Base-by-base conservation (phyloP, 2,329 filamentous ascomycete genomes). In the Neofusicoccum parvum region DNA sequence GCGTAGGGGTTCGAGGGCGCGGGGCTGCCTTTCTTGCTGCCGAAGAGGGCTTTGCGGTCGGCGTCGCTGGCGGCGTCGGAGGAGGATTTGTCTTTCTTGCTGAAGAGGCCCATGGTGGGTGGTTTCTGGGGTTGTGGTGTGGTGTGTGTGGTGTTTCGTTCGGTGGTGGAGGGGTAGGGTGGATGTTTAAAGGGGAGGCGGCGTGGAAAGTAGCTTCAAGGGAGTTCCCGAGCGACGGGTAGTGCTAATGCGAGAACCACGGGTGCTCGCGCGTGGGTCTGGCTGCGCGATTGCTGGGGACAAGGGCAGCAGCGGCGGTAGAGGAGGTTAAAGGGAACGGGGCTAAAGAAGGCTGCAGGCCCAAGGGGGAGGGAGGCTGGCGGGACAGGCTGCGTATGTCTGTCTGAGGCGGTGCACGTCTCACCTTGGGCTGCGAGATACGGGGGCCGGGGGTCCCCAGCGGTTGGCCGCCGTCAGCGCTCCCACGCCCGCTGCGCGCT, bases 21-120 rank as follows among this genome's bases (percentile, higher is more conserved):
- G 34, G 81, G 79, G 80, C 82, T 74, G 86, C 69, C 69, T 23
- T 80, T 81, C 74, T 86, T 87, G 68, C 83, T 79, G 69, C 80
- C 85, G 70, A 89, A 88, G 37, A 89, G 83, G n/a, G 85, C 84
- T 65, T 79, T 80, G 74, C 86, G 84, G 74, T 80, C 82, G 66
- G 85, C 79, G 68, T 85, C 85, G 71, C 79, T 82, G 67, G 81
- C 80, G 68, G 80, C 81, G 67, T 80, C 80, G 69, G 81, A 59
- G 37, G 5, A 80, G 68, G 80, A 82, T 74, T 87, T 88, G 65
- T 78, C 75, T 69, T 76, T 74, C 74, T 85, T 86, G 68, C 80
- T 76, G 70, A 86, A 80, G 37, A 65, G 64, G 39, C 64, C 64
- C 64, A 65, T 65, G 45, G 36, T 45, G 34, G 45, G 23, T 36